Conservation (phyloP, 257 asterid genomes). For the Fraxinus excelsior region DNA sequence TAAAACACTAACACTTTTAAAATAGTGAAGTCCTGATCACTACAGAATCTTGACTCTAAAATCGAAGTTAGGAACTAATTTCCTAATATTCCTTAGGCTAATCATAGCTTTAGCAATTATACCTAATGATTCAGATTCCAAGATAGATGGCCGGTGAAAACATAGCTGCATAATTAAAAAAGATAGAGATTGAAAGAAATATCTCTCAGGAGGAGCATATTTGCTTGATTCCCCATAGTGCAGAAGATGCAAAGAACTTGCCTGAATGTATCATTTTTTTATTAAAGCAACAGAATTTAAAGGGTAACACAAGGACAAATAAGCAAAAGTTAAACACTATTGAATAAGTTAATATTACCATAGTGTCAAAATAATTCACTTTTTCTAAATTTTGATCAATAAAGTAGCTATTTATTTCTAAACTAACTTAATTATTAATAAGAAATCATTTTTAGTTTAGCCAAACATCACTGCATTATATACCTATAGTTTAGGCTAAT, state of each 20-base stretch:
- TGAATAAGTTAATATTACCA: neutral
- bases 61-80: neutral
- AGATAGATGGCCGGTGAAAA: conserved; percentile 22
- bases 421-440: too few relatives aligned
- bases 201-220: neutral
- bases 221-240: neutral
- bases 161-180: conserved; percentile 9
- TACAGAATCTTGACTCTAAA: neutral
- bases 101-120: conserved; percentile 22
- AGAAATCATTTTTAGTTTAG: too few relatives aligned
- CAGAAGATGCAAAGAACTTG: neutral
- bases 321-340: neutral
- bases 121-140: conserved; percentile 12
- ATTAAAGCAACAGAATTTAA: conserved; percentile 1
- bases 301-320: neutral
- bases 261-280: neutral
- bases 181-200: neutral
- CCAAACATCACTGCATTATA: too few relatives aligned
- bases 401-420: too few relatives aligned
- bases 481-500: neutral
- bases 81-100: neutral
- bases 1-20: too few relatives aligned
- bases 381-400: too few relatives aligned
- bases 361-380: too few relatives aligned
- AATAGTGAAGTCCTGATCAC: too few relatives aligned